A percentile compares a stretch with the other conserved stretches of the same genome.
These are phyloP conservation scores for Pseudopithomyces chartarum DNA, from an alignment of 2,329 filamentous ascomycete genomes.

Conservation along the genomic window DNA sequence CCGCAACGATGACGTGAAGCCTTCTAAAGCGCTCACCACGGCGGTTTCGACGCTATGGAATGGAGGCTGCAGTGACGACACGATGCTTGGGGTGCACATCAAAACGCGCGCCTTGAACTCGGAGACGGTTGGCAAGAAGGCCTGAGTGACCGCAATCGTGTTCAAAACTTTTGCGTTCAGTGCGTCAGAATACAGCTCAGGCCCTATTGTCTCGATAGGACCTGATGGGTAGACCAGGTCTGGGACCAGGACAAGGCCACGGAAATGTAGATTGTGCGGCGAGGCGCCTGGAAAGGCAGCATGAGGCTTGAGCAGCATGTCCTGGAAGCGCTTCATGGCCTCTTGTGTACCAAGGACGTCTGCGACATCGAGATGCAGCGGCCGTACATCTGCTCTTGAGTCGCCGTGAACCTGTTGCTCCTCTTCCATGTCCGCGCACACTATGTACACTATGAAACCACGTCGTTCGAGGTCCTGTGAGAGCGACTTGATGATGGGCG, in stretches of 20 bases:
- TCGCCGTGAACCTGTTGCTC: conserved; percentile 78
- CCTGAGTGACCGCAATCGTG: conserved; percentile 85
- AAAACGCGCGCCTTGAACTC: conserved; percentile 69
- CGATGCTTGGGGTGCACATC: conserved; percentile 78
- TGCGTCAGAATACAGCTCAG: conserved; percentile 83
- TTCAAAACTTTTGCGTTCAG: conserved; percentile 91
- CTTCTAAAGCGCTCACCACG: conserved; percentile 82
- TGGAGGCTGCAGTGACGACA: conserved; percentile 77
- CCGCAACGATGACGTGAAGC: conserved; percentile 80
- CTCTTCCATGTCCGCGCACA: conserved; percentile 84
- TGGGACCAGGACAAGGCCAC: conserved; percentile 82
- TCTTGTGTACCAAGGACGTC: conserved; percentile 72
- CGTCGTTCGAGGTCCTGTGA: conserved; percentile 85
- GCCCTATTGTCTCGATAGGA: conserved; percentile 82
- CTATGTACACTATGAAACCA: conserved; percentile 91
- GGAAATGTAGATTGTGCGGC: conserved; percentile 75
- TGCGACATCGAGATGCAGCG: conserved; percentile 81
- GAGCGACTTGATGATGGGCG: conserved; percentile 82
- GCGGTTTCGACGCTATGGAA: conserved; percentile 86
- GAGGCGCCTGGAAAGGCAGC: conserved; percentile 76
- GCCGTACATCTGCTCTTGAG: conserved; percentile 78
- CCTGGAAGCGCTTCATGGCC: conserved; percentile 73
- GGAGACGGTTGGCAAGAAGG: conserved; percentile 68
- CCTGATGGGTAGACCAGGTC: conserved; percentile 78
- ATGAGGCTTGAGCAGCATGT: conserved; percentile 75